phyloP scores from a whole-genome alignment of 1,139 yeast genomes.

The Debaryomyces nepalensis region DNA sequence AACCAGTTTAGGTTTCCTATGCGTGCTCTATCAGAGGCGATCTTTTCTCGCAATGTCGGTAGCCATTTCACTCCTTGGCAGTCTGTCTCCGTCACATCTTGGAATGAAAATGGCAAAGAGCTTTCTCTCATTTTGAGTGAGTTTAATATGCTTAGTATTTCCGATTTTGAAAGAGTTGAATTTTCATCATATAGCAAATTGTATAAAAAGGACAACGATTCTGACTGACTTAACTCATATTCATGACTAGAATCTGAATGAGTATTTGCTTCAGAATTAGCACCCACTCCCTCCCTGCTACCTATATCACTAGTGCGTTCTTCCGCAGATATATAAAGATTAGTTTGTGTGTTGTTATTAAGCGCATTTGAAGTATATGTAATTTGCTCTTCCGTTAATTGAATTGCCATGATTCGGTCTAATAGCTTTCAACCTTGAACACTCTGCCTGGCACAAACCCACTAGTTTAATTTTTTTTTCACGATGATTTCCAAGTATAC shows the following conservation, averaged over 20 bases:
- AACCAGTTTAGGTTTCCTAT: slow-evolving; percentile 46
- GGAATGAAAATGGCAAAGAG: slow-evolving; percentile 35
- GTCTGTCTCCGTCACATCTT: slow-evolving; percentile 23
- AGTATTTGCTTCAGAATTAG: background rate
- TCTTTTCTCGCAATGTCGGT: slow-evolving; percentile 34
- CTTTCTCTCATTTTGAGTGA: slow-evolving; percentile 43
- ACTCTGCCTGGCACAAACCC: too few species aligned
- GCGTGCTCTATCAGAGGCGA: slow-evolving; percentile 38
- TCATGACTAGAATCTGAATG: slow-evolving; percentile 26
- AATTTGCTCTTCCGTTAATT: slow-evolving; percentile 8
- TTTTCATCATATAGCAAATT: slow-evolving; percentile 46
- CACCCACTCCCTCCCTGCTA: background rate
- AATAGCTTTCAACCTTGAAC: background rate
- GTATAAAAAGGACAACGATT: slow-evolving; percentile 45
- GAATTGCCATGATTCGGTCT: slow-evolving; percentile 5
- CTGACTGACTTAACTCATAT: slow-evolving; percentile 47
- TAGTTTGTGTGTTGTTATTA: background rate
- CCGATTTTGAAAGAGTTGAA: slow-evolving; percentile 39
- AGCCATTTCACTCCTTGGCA: slow-evolving; percentile 48
- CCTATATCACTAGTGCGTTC: background rate
- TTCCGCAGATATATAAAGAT: background rate
- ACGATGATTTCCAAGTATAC: too few species aligned
- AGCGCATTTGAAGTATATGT: slow-evolving; percentile 5
- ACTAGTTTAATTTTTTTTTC: too few species aligned
- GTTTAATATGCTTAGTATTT: slow-evolving; percentile 41